Evolutionary conservation across 208 protist genomes (phyloP).

Genomic region (Leishmania aethiopica): DNA sequence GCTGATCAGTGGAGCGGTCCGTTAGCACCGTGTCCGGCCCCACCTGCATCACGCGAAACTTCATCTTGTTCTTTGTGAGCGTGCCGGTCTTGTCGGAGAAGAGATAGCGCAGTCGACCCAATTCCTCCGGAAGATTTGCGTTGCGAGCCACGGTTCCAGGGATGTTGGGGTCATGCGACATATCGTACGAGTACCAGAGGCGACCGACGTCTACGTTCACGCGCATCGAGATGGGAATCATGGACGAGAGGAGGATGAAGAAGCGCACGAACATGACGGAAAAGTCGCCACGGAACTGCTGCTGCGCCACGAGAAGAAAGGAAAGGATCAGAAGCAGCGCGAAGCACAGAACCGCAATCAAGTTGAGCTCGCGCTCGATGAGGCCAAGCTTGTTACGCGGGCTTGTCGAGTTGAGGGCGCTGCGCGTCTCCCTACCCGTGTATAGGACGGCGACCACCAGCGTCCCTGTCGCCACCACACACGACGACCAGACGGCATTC

Average conservation of each 20-base stretch:
- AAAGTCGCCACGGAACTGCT: conserved; percentile 85
- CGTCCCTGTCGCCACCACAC: conserved; percentile 94
- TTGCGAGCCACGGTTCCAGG: conserved; percentile 93
- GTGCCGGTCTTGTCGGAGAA: conserved; percentile 99
- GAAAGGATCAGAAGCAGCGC: conserved; percentile 63
- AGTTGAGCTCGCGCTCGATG: conserved; percentile 97
- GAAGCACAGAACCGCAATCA: conserved; percentile 93
- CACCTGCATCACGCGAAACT: conserved; percentile 73
- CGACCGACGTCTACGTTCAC: conserved; percentile 99
- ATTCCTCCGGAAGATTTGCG: conserved; percentile 97
- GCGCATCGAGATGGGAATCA: conserved; percentile 98
- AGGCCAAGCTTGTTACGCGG: conserved; percentile 91
- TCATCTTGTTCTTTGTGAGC: conserved; percentile 97
- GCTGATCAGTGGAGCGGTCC: conserved; percentile 52
- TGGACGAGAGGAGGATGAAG: conserved; percentile 97
- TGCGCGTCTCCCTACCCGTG: conserved; percentile 95
- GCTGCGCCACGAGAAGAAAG: conserved; percentile 61
- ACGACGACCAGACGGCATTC: conserved; percentile 98
- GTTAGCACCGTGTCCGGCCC: conserved; percentile 48
- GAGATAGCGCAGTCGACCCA: conserved; percentile 97
- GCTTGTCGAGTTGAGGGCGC: conserved; percentile 94
- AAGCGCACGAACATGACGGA: conserved; percentile 94
- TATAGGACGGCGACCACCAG: conserved; percentile 88
- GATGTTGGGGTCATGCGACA: conserved; percentile 88
- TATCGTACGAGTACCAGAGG: conserved; percentile 95